phyloP scores from a whole-genome alignment of 2,329 filamentous ascomycete species.

The Endocalyx cinctus region DNA sequence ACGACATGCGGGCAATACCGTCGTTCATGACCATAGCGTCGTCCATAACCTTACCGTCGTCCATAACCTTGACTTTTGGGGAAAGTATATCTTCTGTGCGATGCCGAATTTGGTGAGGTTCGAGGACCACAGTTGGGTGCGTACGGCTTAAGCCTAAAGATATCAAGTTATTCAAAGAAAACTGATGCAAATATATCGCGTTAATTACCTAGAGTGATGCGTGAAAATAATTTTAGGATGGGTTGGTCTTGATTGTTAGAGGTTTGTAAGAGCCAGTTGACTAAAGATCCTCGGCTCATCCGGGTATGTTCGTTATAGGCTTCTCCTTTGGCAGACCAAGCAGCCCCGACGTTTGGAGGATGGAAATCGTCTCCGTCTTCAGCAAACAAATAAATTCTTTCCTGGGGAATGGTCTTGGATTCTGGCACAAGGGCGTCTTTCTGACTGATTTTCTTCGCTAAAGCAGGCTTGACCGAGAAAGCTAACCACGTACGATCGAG shows the following conservation, averaged over 20 bases:
- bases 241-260: constrained; percentile 40
- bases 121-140: constrained; percentile 39
- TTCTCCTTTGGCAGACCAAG: constrained; percentile 23
- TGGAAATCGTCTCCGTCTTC: constrained; percentile 42
- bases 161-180: no score
- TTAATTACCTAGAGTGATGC: constrained; percentile 47
- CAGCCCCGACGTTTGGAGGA: constrained; percentile 17
- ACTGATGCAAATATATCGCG: no score
- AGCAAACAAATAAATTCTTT: constrained; percentile 52
- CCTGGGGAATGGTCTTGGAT: constrained; percentile 27
- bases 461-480: constrained; percentile 38
- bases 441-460: constrained; percentile 33
- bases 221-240: constrained; percentile 53
- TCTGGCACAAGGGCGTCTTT: constrained; percentile 28
- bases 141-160: constrained; percentile 49
- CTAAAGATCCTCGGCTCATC: constrained; percentile 35
- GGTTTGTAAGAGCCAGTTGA: constrained; percentile 50
- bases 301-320: constrained; percentile 17
- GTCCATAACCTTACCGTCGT: no score
- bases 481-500: constrained; percentile 43
- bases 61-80: constrained; percentile 47
- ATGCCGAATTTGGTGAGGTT: constrained; percentile 41
- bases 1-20: constrained; percentile 63
- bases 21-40: constrained; percentile 68
- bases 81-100: constrained; percentile 34